These are phyloP conservation scores for Euphorbia celastroides DNA, from an alignment of 441 rosid species.

Conservation along the genomic window DNA sequence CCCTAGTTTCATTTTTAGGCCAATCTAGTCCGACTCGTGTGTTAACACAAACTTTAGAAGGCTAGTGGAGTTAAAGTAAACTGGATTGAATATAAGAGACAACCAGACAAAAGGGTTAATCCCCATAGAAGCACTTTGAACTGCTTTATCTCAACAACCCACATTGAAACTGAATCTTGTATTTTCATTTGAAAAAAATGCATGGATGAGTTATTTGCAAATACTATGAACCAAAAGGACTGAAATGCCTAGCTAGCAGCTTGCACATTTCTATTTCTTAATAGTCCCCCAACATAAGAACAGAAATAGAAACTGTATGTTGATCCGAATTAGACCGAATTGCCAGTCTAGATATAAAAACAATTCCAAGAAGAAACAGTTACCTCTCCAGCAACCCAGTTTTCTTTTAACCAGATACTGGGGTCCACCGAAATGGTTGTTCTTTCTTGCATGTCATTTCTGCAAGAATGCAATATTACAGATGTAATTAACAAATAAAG, in stretches of 20 bases:
- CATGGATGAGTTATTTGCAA: not conserved
- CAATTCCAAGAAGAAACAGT: not conserved
- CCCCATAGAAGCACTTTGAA: not conserved
- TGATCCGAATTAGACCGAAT: not conserved
- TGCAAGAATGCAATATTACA: conserved; percentile 19
- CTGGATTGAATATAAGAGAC: not conserved
- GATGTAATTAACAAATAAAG: not conserved
- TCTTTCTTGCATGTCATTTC: conserved; percentile 33
- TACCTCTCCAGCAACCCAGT: conserved; percentile 92
- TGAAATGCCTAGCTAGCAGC: not conserved
- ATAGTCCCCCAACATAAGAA: not conserved
- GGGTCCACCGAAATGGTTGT: conserved; percentile 38
- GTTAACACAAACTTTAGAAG: not conserved
- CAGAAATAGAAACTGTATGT: not conserved
- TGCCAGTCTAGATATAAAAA: not conserved
- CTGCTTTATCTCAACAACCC: not conserved
- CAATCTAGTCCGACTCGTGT: not conserved
- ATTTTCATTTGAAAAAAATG: not conserved
- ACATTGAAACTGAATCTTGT: not conserved
- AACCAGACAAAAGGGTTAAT: not conserved
- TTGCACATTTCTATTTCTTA: not conserved
- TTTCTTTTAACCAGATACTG: conserved; percentile 72
- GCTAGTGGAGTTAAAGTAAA: not conserved
- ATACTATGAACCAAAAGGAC: not conserved
- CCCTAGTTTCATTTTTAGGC: not conserved